phyloP scores from a whole-genome alignment of 768 basidiomycete genomes.

The Phanerodontia chrysosporium region DNA sequence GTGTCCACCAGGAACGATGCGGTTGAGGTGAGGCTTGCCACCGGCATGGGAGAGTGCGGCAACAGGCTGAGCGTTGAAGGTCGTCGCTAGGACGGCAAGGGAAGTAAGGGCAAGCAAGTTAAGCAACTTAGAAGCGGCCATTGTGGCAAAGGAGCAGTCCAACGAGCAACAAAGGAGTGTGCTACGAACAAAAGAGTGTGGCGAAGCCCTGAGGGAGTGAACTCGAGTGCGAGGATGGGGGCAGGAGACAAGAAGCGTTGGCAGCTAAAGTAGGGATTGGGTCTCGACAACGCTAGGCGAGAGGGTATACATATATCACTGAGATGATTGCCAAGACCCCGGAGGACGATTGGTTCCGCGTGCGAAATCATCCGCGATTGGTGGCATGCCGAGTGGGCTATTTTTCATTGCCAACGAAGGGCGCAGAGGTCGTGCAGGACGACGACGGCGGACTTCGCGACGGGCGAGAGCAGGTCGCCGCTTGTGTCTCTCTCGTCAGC shows the following conservation, averaged over 20 bases:
- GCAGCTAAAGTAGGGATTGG: not conserved
- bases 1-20: constrained; percentile 36
- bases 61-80: constrained; percentile 42
- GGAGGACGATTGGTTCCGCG: not conserved
- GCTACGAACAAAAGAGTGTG: constrained; percentile 26
- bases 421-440: not conserved
- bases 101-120: constrained; percentile 56
- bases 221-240: constrained; percentile 7
- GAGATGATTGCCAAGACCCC: constrained; percentile 22
- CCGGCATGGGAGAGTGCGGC: constrained; percentile 40
- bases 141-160: not conserved
- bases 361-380: not conserved
- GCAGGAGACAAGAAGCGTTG: constrained; percentile 13
- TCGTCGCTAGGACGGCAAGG: constrained; percentile 51
- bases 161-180: constrained; percentile 16
- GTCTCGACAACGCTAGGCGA: not conserved
- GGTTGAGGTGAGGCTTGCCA: constrained; percentile 30
- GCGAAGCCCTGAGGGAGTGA: constrained; percentile 16
- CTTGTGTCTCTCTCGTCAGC: not conserved
- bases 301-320: constrained; percentile 12
- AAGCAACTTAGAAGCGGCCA: constrained; percentile 41
- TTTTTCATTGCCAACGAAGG: not conserved
- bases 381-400: not conserved
- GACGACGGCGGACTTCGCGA: not conserved
- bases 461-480: not conserved